These are phyloP conservation scores for Cyberlindnera nakhonratchasimensis DNA, from an alignment of 805 yeast genomes.

Conservation along the genomic window DNA sequence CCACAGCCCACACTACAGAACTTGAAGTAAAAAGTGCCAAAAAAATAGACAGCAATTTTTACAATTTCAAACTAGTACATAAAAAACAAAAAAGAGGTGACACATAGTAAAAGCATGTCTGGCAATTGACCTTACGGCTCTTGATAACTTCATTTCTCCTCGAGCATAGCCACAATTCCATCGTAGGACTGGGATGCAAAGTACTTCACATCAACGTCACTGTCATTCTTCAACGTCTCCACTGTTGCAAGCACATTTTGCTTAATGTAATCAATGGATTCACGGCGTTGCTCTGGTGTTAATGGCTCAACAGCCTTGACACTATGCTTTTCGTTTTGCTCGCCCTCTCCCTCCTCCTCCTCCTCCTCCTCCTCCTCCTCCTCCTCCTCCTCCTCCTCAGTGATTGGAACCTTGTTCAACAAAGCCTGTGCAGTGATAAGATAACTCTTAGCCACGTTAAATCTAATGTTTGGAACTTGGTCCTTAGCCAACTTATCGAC, in stretches of 20 bases:
- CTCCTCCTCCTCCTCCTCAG: slow-evolving; percentile 22
- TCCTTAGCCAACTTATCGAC: slow-evolving; percentile 69
- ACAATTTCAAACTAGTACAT: background rate
- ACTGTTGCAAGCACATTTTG: slow-evolving; percentile 61
- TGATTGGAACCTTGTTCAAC: slow-evolving; percentile 20
- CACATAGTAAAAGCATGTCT: background rate
- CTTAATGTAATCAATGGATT: slow-evolving; percentile 37
- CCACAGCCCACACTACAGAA: too few species aligned
- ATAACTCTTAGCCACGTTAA: slow-evolving; percentile 88
- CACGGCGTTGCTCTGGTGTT: slow-evolving; percentile 14
- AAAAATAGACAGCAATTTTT: background rate
- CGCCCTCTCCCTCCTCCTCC: too few species aligned
- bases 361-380: too few species aligned
- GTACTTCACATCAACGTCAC: slow-evolving; percentile 85
- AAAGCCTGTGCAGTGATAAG: slow-evolving; percentile 56
- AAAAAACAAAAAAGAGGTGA: background rate
- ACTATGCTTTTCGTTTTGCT: too few species aligned
- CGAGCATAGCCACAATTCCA: slow-evolving; percentile 16
- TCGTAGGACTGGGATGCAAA: slow-evolving; percentile 68
- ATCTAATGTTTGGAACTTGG: slow-evolving; percentile 91
- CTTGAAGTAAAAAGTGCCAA: background rate
- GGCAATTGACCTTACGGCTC: background rate
- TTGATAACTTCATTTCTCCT: background rate
- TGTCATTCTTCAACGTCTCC: slow-evolving; percentile 62
- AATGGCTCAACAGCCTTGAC: slow-evolving; percentile 15